These are phyloP conservation scores for Cymbopogon citratus DNA, from an alignment of 176 grass and related monocot genomes.

Conservation along the genomic window DNA sequence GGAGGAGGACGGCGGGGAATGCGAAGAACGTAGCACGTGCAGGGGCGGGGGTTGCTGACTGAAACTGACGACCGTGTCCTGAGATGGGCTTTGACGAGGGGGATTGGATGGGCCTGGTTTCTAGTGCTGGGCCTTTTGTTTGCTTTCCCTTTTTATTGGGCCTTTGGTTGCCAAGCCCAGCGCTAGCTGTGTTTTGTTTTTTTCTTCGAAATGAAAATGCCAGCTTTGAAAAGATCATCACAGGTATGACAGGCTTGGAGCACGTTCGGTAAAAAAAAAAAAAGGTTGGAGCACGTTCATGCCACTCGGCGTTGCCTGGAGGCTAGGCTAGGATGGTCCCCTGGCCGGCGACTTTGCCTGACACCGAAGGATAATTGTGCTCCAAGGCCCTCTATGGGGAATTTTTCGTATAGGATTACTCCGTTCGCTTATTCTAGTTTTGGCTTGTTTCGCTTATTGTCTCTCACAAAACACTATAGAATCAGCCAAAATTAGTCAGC, in stretches of 20 bases:
- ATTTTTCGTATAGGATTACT: background rate
- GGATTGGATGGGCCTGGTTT: background rate
- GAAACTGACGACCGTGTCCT: background rate
- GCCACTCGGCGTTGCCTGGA: background rate
- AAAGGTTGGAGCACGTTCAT: background rate
- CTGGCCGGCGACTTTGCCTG: background rate
- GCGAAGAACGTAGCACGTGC: background rate
- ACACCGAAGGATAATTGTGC: no score
- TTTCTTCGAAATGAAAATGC: background rate
- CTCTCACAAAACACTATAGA: no score
- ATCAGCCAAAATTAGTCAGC: no score
- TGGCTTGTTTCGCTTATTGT: no score
- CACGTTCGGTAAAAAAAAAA: no score
- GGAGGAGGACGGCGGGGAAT: no score
- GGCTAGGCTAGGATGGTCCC: no score
- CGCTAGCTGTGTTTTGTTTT: background rate
- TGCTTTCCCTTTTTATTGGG: background rate
- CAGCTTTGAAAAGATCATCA: no score
- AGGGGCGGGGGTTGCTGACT: no score
- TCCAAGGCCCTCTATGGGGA: background rate
- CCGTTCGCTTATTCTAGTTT: no score
- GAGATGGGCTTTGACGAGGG: background rate
- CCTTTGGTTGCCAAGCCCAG: background rate
- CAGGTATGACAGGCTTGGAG: no score
- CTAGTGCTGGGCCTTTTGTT: background rate